Percentiles rank a stretch among this genome's conserved stretches.
phyloP scores from a whole-genome alignment of 805 yeast species.

The Candida boleticola region DNA sequence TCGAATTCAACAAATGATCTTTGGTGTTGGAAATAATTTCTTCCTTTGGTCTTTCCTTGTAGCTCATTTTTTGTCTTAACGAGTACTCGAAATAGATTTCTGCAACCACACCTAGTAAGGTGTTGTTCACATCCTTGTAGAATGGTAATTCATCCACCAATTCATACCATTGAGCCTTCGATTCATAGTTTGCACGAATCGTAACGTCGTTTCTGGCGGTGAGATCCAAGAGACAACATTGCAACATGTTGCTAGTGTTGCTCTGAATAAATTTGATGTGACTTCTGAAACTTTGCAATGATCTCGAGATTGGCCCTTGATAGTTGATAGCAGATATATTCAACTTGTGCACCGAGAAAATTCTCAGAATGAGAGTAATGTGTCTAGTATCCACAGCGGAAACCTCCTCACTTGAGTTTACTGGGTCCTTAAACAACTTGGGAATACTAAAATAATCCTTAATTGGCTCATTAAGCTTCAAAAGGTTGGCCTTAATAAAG shows the following conservation, averaged over 20 bases:
- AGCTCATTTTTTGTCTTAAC: constrained; percentile 24
- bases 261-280: constrained; percentile 52
- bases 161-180: constrained; percentile 55
- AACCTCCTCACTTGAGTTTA: constrained; percentile 21
- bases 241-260: constrained; percentile 53
- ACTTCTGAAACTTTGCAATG: constrained; percentile 65
- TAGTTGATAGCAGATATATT: constrained; percentile 48
- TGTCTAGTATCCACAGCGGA: constrained; percentile 39
- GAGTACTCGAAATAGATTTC: constrained; percentile 51
- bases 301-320: constrained; percentile 70
- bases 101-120: constrained; percentile 59
- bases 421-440: constrained; percentile 25
- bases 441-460: constrained; percentile 33
- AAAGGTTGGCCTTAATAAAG: constrained; percentile 34
- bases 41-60: constrained; percentile 18
- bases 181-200: constrained; percentile 44
- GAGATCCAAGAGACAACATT: constrained; percentile 49
- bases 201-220: constrained; percentile 43
- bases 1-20: constrained; percentile 33
- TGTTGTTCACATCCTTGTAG: constrained; percentile 51
- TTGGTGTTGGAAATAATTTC: constrained; percentile 24
- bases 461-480: constrained; percentile 40
- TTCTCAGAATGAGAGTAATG: constrained; percentile 33
- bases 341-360: constrained; percentile 35
- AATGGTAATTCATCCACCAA: constrained; percentile 64